These are phyloP conservation scores for Leishmania martiniquensis DNA, from an alignment of 208 protist species.

Conservation along the genomic window DNA sequence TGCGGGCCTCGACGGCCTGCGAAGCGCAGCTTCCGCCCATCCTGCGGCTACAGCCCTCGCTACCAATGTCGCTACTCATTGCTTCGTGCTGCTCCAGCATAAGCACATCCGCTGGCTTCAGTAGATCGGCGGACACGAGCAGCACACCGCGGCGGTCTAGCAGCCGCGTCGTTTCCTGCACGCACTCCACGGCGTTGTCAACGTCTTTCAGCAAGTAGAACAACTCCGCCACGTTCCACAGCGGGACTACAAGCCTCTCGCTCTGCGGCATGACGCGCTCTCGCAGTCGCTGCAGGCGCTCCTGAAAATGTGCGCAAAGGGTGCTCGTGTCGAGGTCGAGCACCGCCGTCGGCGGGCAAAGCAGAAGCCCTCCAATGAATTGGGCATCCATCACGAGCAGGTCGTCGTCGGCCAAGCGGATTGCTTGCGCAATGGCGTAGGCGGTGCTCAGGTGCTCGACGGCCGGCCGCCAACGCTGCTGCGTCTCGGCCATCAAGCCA, in stretches of 20 bases:
- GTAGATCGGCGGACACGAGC: constrained; percentile 38
- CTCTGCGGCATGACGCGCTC: constrained; percentile 36
- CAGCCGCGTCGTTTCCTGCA: constrained; percentile 46
- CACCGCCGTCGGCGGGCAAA: constrained; percentile 34
- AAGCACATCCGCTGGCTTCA: constrained; percentile 55
- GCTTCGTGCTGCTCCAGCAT: constrained; percentile 19
- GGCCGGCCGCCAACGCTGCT: constrained; percentile 47
- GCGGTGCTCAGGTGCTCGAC: constrained; percentile 64
- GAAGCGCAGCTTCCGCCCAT: not conserved
- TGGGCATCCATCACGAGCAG: constrained; percentile 33
- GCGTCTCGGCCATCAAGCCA: constrained; percentile 26
- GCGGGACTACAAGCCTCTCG: constrained; percentile 36
- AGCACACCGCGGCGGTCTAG: constrained; percentile 61
- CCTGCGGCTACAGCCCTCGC: not conserved
- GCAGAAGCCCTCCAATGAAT: constrained; percentile 47
- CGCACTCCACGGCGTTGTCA: constrained; percentile 30
- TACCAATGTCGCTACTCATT: constrained; percentile 5
- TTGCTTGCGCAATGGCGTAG: constrained; percentile 44
- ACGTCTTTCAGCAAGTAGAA: constrained; percentile 47
- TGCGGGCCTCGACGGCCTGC: constrained; percentile 1
- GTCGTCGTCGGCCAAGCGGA: constrained; percentile 31
- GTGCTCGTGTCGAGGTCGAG: constrained; percentile 35
- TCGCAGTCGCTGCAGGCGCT: constrained; percentile 22
- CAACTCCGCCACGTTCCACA: constrained; percentile 57
- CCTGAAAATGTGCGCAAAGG: constrained; percentile 18